These are phyloP conservation scores for Pseudocercospora crystallina DNA, from an alignment of 2,329 filamentous ascomycete genomes.

Conservation along the genomic window DNA sequence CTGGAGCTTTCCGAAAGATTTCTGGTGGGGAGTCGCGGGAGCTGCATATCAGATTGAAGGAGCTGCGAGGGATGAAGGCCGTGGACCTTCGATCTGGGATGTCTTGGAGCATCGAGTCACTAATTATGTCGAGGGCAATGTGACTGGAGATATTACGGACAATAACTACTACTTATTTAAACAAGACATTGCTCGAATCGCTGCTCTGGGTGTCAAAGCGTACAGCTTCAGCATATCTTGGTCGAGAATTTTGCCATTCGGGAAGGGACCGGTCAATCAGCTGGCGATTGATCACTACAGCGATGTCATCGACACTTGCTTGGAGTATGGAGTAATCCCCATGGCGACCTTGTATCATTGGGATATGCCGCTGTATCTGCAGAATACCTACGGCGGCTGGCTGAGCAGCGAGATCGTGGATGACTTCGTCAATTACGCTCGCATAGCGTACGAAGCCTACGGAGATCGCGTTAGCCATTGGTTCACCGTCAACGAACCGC, in stretches of 20 bases:
- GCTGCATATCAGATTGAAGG: constrained; percentile 36
- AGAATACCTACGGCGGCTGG: constrained; percentile 44
- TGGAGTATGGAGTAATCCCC: constrained; percentile 45
- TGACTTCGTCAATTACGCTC: constrained; percentile 43
- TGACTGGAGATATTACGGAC: constrained; percentile 24
- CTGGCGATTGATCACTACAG: constrained; percentile 50
- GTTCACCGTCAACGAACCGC: constrained; percentile 46
- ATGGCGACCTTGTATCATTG: constrained; percentile 49
- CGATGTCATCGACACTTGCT: constrained; percentile 46
- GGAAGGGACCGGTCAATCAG: constrained; percentile 48
- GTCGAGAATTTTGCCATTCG: constrained; percentile 52
- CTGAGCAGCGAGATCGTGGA: constrained; percentile 36
- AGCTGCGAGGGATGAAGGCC: constrained; percentile 31
- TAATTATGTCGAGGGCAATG: constrained; percentile 39
- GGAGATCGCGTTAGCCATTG: constrained; percentile 40
- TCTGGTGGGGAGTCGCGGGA: constrained; percentile 34
- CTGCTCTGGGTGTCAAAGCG: constrained; percentile 36
- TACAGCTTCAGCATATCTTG: constrained; percentile 50
- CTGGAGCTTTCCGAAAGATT: constrained; percentile 32
- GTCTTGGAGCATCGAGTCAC: constrained; percentile 27
- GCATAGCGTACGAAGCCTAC: constrained; percentile 39
- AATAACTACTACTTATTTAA: constrained; percentile 16
- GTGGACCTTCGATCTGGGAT: constrained; percentile 29
- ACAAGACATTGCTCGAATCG: constrained; percentile 34
- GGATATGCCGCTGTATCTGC: constrained; percentile 35